Conservation (phyloP, 371 early-diverging fungal species). For the Basidiobolus meristosporus region DNA sequence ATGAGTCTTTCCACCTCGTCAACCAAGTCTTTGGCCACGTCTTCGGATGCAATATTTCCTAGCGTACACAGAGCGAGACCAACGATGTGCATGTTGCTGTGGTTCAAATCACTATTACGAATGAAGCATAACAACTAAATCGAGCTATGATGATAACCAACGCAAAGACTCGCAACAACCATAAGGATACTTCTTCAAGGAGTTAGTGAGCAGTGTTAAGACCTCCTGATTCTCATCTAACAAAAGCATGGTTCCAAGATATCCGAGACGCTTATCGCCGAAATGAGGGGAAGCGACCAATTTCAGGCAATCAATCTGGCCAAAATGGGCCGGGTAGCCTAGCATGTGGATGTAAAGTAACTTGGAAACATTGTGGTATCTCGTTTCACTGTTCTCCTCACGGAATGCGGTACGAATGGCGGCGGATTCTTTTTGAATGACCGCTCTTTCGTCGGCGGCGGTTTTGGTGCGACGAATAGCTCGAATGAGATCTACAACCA, state of each 20-base stretch:
- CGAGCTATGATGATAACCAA: constrained; percentile 2
- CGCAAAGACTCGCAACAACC: neutral
- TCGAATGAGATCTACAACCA: constrained; percentile 74
- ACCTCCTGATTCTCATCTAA: constrained; percentile 94
- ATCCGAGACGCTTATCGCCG: constrained; percentile 90
- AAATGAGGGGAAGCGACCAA: constrained; percentile 83
- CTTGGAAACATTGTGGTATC: constrained; percentile 85
- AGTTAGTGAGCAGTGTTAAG: constrained; percentile 89
- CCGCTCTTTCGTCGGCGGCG: constrained; percentile 93
- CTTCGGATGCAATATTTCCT: constrained; percentile 87
- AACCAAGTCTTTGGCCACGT: constrained; percentile 87
- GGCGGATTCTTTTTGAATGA: constrained; percentile 94
- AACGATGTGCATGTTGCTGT: constrained; percentile 81
- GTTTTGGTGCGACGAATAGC: constrained; percentile 90
- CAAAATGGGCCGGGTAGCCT: constrained; percentile 95
- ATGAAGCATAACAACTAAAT: too few relatives aligned
- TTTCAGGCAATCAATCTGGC: constrained; percentile 95
- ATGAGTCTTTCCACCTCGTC: constrained; percentile 86
- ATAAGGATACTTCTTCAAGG: constrained; percentile 65
- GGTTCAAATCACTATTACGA: constrained; percentile 89
- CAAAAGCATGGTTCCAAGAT: constrained; percentile 89
- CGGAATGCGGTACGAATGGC: constrained; percentile 84
- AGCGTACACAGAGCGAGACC: constrained; percentile 90
- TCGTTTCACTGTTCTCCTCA: constrained; percentile 65
- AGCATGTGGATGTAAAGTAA: constrained; percentile 94